Base-by-base conservation (phyloP, 192 early-diverging fungal species). In the Oehlia diaphana region DNA sequence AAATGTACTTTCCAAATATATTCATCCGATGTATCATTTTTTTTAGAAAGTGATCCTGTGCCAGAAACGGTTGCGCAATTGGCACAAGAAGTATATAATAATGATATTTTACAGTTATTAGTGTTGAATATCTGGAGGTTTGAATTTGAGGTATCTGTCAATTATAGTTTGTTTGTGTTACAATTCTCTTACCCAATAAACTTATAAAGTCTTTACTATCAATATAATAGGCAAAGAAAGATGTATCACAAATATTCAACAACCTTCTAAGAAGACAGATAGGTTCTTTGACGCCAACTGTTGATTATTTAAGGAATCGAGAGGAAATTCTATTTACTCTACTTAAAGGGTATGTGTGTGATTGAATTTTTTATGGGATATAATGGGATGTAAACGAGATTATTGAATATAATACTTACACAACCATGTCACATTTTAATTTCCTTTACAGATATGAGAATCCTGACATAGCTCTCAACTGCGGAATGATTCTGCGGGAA, bases 241-340 rank as follows among this genome's bases (percentile, higher is more conserved):
- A 99, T 81, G 97, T 98, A 31, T 93, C 95, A 77, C 93, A 95
- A 82, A 98, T 99, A 78, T 99, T 99, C 86, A 97, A 97, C 83
- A 97, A 96, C 78, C 90, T 99, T 70, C 89, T 99, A 66, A 90
- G 97, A 79, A 89, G 98, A 79, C 94, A 96, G 83, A 95, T 98
- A 81, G 97, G 96, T 62, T 91, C 95, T 7, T 91, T 97, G 74
- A 95, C 94, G 81, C 98, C 98, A 14, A 99, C 97, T 0, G 94
- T 97, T 70, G 98, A 99, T 83, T 96, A 98, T 82, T 91, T 99
- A 76, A 90, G 90, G 83, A 93, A 88, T 26, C 88, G 92, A 75
- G 93, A 95, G 78, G 92, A 94, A 68, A 93, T 98, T 64, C 82
- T 99, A 74, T 90, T 92, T 74, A 91, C 90, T 6, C 84, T 99